phyloP scores from a whole-genome alignment of 2,329 filamentous ascomycete genomes.

The Parafenestella ontariensis region DNA sequence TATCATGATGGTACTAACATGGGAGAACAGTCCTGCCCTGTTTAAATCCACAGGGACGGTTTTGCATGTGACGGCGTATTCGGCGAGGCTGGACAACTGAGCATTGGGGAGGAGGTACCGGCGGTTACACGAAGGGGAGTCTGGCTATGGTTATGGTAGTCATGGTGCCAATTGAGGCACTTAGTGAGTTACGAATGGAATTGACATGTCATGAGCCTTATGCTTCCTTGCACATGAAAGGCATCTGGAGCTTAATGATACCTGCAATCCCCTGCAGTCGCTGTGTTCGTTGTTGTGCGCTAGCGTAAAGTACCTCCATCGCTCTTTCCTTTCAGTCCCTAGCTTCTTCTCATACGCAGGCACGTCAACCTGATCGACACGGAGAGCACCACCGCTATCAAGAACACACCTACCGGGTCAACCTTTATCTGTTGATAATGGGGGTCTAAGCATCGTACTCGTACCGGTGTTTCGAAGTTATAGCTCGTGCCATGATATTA shows the following conservation, averaged over 20 bases:
- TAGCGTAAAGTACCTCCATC: no score
- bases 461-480: no score
- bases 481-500: no score
- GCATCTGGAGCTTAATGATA: background rate
- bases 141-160: background rate
- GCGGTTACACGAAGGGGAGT: background rate
- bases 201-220: background rate
- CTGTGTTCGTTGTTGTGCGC: no score
- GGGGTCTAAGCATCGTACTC: no score
- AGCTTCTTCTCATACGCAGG: no score
- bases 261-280: no score
- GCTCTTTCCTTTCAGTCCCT: no score
- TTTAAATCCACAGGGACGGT: slow-evolving; percentile 11
- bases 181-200: slow-evolving; percentile 3
- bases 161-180: background rate
- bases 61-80: slow-evolving; percentile 4
- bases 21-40: slow-evolving; percentile 28
- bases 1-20: background rate
- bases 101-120: background rate
- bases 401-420: no score
- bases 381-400: no score
- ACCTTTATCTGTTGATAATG: no score
- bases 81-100: background rate
- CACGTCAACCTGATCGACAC: no score
- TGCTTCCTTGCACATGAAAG: background rate